Evolutionary conservation across 179 eudicot genomes (phyloP).

Genomic region (Corrigiola litoralis): DNA sequence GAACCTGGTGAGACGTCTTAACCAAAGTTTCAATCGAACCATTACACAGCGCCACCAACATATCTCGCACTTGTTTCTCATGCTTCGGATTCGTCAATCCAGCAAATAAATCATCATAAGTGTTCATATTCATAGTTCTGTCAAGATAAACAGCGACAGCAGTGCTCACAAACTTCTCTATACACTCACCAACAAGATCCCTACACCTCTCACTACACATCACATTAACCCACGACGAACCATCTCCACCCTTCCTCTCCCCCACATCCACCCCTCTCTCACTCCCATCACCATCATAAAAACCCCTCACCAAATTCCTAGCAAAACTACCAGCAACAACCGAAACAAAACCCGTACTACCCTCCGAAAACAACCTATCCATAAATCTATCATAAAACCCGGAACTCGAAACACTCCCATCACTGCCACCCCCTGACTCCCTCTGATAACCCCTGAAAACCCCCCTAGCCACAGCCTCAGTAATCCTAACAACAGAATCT

Average conservation of each 20-base stretch:
- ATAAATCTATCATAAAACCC: conserved; percentile 47
- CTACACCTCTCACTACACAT: conserved; percentile 45
- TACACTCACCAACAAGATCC: conserved; percentile 46
- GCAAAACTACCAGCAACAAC: conserved; percentile 86
- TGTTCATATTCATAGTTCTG: conserved; percentile 63
- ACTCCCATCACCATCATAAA: conserved; percentile 30
- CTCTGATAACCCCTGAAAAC: conserved; percentile 46
- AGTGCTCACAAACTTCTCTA: conserved; percentile 63
- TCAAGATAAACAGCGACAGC: conserved; percentile 80
- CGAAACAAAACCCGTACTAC: conserved; percentile 80
- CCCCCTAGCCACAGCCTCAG: conserved; percentile 60
- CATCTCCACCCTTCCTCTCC: not conserved
- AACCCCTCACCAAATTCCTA: conserved; percentile 53
- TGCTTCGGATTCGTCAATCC: conserved; percentile 86
- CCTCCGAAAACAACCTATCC: conserved; percentile 62
- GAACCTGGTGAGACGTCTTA: conserved; percentile 61
- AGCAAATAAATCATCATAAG: conserved; percentile 74
- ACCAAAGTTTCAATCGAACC: conserved; percentile 75
- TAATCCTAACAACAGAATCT: conserved; percentile 38
- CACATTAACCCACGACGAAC: conserved; percentile 38
- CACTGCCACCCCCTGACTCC: conserved; percentile 17
- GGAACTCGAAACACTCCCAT: conserved; percentile 17
- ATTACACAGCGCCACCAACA: conserved; percentile 55
- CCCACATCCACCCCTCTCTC: conserved; percentile 8
- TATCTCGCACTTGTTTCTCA: conserved; percentile 56